phyloP scores from a whole-genome alignment of 768 basidiomycete genomes.

The Postia placenta region DNA sequence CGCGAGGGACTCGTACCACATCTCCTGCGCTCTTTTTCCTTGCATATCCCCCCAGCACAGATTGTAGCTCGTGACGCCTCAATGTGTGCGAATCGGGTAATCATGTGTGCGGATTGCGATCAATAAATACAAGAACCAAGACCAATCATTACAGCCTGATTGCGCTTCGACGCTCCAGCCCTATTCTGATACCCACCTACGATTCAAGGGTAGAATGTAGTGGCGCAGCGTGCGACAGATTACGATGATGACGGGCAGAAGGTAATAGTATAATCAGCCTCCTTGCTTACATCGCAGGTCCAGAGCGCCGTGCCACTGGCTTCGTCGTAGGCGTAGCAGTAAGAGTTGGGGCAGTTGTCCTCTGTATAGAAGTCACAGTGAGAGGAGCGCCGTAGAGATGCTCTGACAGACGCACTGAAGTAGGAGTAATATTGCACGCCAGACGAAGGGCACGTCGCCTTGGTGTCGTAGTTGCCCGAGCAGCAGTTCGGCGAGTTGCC shows the following conservation, averaged over 20 bases:
- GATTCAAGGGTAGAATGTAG: no score
- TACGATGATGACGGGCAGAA: conserved; percentile 31
- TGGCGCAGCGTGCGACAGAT: neutral
- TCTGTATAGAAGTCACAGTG: conserved; percentile 20
- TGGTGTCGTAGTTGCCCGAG: conserved; percentile 44
- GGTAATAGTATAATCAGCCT: conserved; percentile 39
- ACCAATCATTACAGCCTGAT: no score
- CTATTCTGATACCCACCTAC: no score
- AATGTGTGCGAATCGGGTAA: no score
- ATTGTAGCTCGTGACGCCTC: no score
- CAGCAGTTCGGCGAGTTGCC: conserved; percentile 63
- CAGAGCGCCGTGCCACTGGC: conserved; percentile 37
- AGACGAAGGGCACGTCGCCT: conserved; percentile 51
- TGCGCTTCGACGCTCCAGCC: no score
- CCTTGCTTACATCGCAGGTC: conserved; percentile 30
- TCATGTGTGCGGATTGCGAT: no score
- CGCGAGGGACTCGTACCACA: no score
- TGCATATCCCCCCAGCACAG: no score
- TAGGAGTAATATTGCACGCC: conserved; percentile 35
- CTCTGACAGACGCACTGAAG: conserved; percentile 36
- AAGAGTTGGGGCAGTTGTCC: conserved; percentile 38
- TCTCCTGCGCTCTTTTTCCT: no score
- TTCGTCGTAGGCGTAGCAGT: conserved; percentile 49
- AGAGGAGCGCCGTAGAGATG: no score
- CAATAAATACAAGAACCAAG: no score